Evolutionary conservation across 129 eudicot genomes (phyloP).

Genomic region (Escallonia rubra): DNA sequence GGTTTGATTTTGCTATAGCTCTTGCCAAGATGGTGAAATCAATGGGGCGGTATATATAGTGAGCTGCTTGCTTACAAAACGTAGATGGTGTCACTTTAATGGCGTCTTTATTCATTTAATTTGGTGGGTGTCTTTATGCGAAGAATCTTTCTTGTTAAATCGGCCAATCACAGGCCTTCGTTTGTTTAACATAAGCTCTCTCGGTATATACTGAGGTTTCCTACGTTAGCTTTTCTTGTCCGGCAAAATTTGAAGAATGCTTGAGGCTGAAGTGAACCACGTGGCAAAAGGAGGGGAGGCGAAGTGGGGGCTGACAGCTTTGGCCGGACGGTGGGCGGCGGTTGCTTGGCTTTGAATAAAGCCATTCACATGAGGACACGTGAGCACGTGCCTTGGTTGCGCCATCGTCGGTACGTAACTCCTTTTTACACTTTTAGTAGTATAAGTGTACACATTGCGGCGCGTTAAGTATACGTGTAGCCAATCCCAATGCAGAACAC

Average conservation of each 20-base stretch:
- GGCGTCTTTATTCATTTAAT: constrained; percentile 1
- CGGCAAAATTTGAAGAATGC: background rate
- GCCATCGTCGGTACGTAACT: background rate
- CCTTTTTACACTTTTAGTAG: background rate
- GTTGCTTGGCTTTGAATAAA: constrained; percentile 17
- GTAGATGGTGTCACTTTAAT: background rate
- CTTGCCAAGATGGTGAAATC: no score
- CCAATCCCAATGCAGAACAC: no score
- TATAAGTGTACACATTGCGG: constrained; percentile 7
- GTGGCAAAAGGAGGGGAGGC: constrained; percentile 1
- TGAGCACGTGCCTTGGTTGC: constrained; percentile 14
- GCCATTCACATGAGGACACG: constrained; percentile 12
- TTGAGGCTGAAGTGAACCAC: background rate
- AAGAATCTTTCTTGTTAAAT: background rate
- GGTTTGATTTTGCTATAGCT: background rate
- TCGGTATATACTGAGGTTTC: no score
- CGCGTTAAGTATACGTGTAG: background rate
- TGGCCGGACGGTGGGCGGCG: background rate
- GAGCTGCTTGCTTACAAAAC: no score
- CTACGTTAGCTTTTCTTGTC: background rate
- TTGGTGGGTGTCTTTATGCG: constrained; percentile 1
- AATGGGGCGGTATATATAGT: background rate
- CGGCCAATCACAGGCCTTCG: background rate
- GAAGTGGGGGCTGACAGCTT: background rate
- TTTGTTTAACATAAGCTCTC: background rate